Conservation (phyloP, 2,329 filamentous ascomycete species). For the Fusarium odoratissimum region DNA sequence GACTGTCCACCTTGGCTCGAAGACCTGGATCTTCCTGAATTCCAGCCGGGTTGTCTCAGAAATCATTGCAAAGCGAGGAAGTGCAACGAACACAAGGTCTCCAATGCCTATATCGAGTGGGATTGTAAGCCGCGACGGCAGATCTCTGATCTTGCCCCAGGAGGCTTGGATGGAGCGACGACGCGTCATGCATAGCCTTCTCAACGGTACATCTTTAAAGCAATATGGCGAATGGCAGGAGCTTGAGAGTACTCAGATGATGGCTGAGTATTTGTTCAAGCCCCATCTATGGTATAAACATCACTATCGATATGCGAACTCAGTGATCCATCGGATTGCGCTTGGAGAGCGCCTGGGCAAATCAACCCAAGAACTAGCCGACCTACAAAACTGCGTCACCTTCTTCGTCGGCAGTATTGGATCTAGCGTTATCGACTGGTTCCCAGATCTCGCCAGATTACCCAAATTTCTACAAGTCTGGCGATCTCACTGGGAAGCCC, state of each 20-base stretch:
- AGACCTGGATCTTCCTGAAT: neutral
- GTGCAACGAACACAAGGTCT: neutral
- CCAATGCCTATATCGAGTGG: neutral
- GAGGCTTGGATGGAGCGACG: neutral
- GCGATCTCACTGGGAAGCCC: neutral
- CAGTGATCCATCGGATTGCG: neutral
- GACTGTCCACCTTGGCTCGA: neutral
- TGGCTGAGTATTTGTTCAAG: neutral
- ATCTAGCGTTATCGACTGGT: neutral
- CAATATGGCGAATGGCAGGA: too few relatives aligned
- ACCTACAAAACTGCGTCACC: neutral
- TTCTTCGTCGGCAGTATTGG: neutral
- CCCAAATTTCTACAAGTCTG: neutral
- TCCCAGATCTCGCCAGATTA: neutral
- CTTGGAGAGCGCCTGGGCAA: neutral
- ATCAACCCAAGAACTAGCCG: neutral
- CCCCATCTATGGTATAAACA: neutral
- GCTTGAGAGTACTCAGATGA: too few relatives aligned
- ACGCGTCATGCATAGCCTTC: neutral
- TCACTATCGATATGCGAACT: neutral
- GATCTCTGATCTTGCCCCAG: neutral
- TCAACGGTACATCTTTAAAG: neutral
- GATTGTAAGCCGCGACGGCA: neutral
- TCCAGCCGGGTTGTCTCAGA: neutral
- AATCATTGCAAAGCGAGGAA: neutral